Base-by-base conservation (phyloP, 2,329 filamentous ascomycete genomes). In the Xylariaceae sp. region DNA sequence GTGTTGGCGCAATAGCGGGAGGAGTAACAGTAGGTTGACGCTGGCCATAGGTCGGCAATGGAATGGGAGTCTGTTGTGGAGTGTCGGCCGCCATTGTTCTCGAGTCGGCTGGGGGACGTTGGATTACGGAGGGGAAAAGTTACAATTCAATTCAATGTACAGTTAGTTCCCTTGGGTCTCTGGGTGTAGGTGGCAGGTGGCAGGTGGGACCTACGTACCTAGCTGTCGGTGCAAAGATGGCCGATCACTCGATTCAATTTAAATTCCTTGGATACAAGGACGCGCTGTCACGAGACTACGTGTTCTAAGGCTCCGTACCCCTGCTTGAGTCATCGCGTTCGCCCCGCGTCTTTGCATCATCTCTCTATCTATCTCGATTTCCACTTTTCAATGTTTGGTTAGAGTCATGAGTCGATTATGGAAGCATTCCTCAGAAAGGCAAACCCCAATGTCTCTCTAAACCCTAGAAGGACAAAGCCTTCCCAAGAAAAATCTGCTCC, bases 351-450 rank as follows among this genome's bases (percentile, higher is more conserved):
- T 36, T 45, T 43, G 20, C 35, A 33, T 29, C n/a, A 27, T 38
- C 11, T 16, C 33, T 11, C n/a, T 11, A n/a, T 19, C n/a, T n/a
- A n/a, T n/a, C n/a, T n/a, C n/a, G n/a, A n/a, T n/a, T n/a, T n/a
- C n/a, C n/a, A n/a, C n/a, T n/a, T n/a, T n/a, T n/a, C n/a, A n/a
- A n/a, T n/a, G n/a, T n/a, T n/a, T n/a, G n/a, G n/a, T n/a, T n/a
- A n/a, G n/a, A n/a, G n/a, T n/a, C n/a, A n/a, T n/a, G 37, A 3
- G 10, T 37, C n/a, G 10, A 56, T 49, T 21, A 64, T 64, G 62
- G 59, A 64, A 40, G 55, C 54, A 40, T 64, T 62, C 42, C 45
- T 64, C 8, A 59, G 49, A 20, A 59, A 49, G 49, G 45, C 34
- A 14, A 54, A 49, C 14, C 27, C 51, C 14, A 33, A 17, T 6